Conservation (phyloP, 164 flowering plant species). For the Stephania yunnanensis region DNA sequence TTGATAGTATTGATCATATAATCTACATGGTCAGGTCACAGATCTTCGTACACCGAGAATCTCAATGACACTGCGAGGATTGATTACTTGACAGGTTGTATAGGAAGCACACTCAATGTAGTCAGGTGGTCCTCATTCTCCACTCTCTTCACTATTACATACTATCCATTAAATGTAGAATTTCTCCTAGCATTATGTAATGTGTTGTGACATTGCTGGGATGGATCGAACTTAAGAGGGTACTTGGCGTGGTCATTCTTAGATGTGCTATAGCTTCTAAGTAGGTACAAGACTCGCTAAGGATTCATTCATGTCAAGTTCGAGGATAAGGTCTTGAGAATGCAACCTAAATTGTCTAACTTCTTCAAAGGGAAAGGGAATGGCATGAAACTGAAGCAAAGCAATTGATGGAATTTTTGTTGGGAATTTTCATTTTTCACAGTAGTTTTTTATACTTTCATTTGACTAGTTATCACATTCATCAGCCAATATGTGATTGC, state of each 20-base stretch:
- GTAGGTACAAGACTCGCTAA: conserved; percentile 25
- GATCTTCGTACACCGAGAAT: conserved; percentile 10
- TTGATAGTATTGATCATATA: neutral
- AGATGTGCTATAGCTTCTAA: conserved; percentile 40
- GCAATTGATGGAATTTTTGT: neutral
- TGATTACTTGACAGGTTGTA: conserved; percentile 15
- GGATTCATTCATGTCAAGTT: conserved; percentile 37
- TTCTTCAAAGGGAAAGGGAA: conserved; percentile 24
- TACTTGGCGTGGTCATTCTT: conserved; percentile 52
- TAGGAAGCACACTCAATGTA: conserved; percentile 20
- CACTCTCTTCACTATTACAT: neutral
- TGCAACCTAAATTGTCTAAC: conserved; percentile 28
- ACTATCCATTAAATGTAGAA: neutral
- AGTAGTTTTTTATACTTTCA: neutral
- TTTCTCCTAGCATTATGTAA: too few relatives aligned
- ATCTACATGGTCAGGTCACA: conserved; percentile 14
- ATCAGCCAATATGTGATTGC: neutral
- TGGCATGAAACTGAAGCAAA: neutral
- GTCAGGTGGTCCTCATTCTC: conserved; percentile 23
- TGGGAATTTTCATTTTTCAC: neutral
- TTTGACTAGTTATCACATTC: neutral
- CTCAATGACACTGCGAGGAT: conserved; percentile 26
- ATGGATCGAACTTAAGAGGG: conserved; percentile 43
- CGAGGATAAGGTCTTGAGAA: conserved; percentile 22
- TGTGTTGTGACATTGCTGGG: conserved; percentile 20